Evolutionary conservation across 768 basidiomycete species (phyloP).

Genomic region (Pleurotus cornucopiae): DNA sequence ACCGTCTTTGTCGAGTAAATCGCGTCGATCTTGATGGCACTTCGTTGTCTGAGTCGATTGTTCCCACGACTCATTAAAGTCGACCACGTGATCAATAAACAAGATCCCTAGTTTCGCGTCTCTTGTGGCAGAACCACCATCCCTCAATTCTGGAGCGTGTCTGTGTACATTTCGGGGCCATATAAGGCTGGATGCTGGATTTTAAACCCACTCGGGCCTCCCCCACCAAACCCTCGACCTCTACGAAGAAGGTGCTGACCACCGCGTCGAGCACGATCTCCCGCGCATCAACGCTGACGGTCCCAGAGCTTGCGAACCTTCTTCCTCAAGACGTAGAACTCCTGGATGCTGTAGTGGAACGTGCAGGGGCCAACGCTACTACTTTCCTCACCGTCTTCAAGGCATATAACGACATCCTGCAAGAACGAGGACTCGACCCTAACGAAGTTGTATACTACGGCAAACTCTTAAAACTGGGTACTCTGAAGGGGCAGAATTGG

Average conservation of each 20-base stretch:
- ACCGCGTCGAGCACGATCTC: constrained; percentile 29
- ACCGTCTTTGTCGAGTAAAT: no score
- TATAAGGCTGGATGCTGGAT: constrained; percentile 4
- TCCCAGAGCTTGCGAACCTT: constrained; percentile 50
- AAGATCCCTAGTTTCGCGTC: not conserved
- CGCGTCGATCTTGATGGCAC: no score
- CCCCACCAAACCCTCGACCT: not conserved
- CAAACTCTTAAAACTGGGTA: constrained; percentile 79
- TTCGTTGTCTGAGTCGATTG: no score
- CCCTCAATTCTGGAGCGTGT: not conserved
- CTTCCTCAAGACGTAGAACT: constrained; percentile 59
- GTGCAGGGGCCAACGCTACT: constrained; percentile 63
- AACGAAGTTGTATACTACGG: constrained; percentile 81
- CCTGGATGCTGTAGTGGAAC: constrained; percentile 69
- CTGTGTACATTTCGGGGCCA: not conserved
- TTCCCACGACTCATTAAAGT: no score
- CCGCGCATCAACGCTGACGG: constrained; percentile 33
- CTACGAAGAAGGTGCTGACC: not conserved
- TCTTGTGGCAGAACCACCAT: not conserved
- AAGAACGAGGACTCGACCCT: constrained; percentile 70
- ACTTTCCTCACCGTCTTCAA: constrained; percentile 82
- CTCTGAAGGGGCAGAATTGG: constrained; percentile 78
- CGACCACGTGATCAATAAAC: not conserved
- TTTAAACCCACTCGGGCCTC: constrained; percentile 10
- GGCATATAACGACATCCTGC: constrained; percentile 77